A percentile compares a stretch with the other conserved stretches of the same genome.
Evolutionary conservation across 2,329 filamentous ascomycete genomes (phyloP).

Genomic region (Beauveria brongniartii): DNA sequence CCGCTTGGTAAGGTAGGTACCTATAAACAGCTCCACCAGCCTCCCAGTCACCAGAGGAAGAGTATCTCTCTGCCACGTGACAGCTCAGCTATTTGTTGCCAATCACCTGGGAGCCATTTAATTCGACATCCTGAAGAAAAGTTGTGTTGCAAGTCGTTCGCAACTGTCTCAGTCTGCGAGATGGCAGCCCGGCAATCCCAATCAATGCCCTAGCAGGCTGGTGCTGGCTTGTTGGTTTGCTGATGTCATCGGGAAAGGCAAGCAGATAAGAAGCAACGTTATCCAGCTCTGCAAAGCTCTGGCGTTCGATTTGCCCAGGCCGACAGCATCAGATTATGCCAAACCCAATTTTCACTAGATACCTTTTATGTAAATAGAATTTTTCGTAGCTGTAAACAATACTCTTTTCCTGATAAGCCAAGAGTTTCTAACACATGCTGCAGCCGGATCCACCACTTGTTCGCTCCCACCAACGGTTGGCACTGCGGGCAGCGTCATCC

Average conservation of each 20-base stretch:
- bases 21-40: background rate
- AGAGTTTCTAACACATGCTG: background rate
- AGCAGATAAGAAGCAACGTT: no score
- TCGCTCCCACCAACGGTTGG: background rate
- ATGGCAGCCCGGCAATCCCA: background rate
- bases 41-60: background rate
- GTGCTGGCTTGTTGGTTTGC: background rate
- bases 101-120: background rate
- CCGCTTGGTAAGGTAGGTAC: background rate
- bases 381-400: background rate
- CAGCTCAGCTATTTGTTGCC: background rate
- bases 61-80: background rate
- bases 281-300: no score
- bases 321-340: no score
- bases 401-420: background rate
- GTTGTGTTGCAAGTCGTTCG: background rate
- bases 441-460: background rate
- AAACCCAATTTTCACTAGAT: no score
- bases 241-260: background rate
- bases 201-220: background rate
- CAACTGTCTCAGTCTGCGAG: background rate
- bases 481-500: constrained; percentile 2
- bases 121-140: background rate
- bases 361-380: background rate
- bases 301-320: no score